phyloP scores from a whole-genome alignment of 495 filamentous ascomycete genomes.

The Tuber melanosporum region DNA sequence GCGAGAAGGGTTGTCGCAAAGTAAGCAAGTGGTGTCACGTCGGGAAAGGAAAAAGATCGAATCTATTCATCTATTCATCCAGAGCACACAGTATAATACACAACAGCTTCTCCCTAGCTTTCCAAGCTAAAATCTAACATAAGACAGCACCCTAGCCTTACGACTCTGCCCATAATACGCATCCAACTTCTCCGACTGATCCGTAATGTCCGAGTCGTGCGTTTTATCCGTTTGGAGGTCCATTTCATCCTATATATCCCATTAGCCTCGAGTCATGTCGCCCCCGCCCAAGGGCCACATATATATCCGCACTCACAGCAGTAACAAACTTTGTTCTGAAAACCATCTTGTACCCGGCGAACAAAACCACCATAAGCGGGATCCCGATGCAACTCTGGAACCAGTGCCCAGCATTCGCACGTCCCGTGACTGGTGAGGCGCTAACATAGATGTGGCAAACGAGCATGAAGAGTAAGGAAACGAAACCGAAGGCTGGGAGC shows the following conservation, averaged over 20 bases:
- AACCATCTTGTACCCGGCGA: slow-evolving; percentile 12
- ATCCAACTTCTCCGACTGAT: slow-evolving; percentile 20
- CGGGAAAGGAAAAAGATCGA: not conserved
- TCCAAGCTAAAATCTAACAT: slow-evolving; percentile 16
- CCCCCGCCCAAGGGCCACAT: not conserved
- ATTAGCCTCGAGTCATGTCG: not conserved
- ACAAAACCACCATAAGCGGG: slow-evolving; percentile 15
- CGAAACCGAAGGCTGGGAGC: slow-evolving; percentile 20
- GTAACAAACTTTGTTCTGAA: slow-evolving; percentile 9
- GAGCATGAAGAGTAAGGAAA: slow-evolving; percentile 24
- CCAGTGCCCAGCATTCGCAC: slow-evolving; percentile 1
- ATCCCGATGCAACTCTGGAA: slow-evolving; percentile 24
- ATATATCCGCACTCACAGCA: slow-evolving; percentile 5
- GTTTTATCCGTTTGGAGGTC: slow-evolving; percentile 18
- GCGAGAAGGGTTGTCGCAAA: not conserved
- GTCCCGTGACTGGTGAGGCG: slow-evolving; percentile 16
- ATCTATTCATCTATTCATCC: not conserved
- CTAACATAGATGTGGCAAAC: slow-evolving; percentile 23
- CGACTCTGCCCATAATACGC: slow-evolving; percentile 17
- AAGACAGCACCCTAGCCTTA: slow-evolving; percentile 15
- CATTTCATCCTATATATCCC: slow-evolving; percentile 10
- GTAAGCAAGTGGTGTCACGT: not conserved
- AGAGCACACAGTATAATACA: slow-evolving; percentile 3
- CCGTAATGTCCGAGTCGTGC: slow-evolving; percentile 10
- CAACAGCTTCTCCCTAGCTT: not conserved